Evolutionary conservation across 2,329 filamentous ascomycete species (phyloP).

Genomic region (Fusarium floridanum): DNA sequence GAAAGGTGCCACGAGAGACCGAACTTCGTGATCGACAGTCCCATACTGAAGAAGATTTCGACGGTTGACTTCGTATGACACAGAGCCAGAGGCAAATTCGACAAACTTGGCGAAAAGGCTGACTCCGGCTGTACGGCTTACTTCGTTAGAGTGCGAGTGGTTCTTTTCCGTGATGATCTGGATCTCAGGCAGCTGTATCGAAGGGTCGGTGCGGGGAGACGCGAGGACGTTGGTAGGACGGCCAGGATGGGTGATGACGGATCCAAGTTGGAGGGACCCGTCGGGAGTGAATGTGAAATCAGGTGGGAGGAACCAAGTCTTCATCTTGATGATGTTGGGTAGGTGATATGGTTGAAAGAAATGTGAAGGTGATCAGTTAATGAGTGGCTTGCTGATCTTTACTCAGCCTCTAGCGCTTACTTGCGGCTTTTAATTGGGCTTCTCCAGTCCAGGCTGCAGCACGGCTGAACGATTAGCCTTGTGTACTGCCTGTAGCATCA

Average conservation of each 20-base stretch:
- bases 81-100: background rate
- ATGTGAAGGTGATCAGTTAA: background rate
- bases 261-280: background rate
- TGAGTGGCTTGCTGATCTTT: background rate
- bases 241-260: background rate
- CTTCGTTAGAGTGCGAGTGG: background rate
- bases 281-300: background rate
- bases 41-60: background rate
- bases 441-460: background rate
- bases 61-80: background rate
- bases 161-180: background rate
- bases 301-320: background rate
- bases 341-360: background rate
- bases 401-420: background rate
- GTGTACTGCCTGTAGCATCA: background rate
- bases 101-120: background rate
- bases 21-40: background rate
- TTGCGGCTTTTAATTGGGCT: background rate
- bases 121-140: background rate
- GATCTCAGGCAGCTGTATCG: background rate
- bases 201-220: constrained; percentile 1
- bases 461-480: background rate
- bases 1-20: background rate
- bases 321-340: background rate
- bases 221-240: background rate